These are phyloP conservation scores for Acephala macrosclerotiorum DNA, from an alignment of 2,329 filamentous ascomycete species.

Conservation along the genomic window DNA sequence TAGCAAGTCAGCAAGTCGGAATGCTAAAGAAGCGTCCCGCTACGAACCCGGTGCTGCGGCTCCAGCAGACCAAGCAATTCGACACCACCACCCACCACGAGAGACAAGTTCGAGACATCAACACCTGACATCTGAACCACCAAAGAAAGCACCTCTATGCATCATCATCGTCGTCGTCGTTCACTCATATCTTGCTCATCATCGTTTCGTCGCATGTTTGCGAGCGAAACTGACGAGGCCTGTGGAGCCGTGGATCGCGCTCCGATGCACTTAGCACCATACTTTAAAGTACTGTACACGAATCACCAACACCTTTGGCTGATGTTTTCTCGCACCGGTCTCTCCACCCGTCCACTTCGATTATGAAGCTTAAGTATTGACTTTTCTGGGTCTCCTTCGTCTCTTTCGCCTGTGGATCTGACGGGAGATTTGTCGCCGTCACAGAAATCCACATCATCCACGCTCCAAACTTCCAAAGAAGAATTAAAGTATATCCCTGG, in stretches of 20 bases:
- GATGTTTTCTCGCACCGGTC: not conserved
- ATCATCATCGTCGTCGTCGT: slow-evolving; percentile 3
- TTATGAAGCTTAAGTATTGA: slow-evolving; percentile 8
- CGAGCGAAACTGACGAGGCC: slow-evolving; percentile 24
- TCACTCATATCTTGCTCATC: not conserved
- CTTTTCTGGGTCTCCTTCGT: not conserved
- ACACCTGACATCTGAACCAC: not conserved
- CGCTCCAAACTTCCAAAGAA: not conserved
- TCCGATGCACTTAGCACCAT: not conserved
- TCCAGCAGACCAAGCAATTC: not conserved
- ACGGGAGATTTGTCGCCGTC: not conserved
- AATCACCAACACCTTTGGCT: slow-evolving; percentile 9
- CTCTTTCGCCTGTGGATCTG: not conserved
- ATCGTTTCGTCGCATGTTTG: not conserved
- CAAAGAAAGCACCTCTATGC: not conserved
- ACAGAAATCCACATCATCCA: not conserved
- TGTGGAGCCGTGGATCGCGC: slow-evolving; percentile 18
- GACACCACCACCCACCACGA: no score
- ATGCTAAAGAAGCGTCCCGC: not conserved
- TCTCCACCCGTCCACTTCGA: not conserved
- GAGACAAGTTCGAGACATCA: not conserved
- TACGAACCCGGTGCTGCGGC: slow-evolving; percentile 6
- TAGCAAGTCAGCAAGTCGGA: slow-evolving; percentile 12
- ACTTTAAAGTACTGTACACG: slow-evolving; percentile 19
- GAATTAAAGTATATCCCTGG: slow-evolving; percentile 2